Evolutionary conservation across 768 basidiomycete species (phyloP).

Genomic region (Rhizopogon rudus): DNA sequence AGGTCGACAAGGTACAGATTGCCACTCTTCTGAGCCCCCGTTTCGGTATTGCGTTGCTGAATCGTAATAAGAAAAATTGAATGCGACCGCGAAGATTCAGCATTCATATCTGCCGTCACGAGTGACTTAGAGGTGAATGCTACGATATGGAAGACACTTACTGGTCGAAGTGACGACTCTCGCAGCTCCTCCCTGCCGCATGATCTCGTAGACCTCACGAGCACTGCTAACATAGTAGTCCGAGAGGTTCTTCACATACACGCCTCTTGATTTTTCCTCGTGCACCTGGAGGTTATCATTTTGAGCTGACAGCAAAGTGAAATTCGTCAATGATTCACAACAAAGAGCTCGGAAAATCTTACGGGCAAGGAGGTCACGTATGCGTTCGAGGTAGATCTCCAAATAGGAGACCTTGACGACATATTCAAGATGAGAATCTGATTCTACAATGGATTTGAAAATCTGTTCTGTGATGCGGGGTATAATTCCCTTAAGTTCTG

Average conservation of each 20-base stretch:
- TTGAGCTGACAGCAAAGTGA: slow-evolving; percentile 52
- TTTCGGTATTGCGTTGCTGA: slow-evolving; percentile 93
- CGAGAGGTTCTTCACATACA: slow-evolving; percentile 95
- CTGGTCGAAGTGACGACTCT: slow-evolving; percentile 93
- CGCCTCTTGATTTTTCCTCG: slow-evolving; percentile 95
- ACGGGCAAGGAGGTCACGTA: slow-evolving; percentile 95
- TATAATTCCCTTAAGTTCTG: slow-evolving; percentile 93
- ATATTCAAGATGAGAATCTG: slow-evolving; percentile 93
- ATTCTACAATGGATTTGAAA: slow-evolving; percentile 95
- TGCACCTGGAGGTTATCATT: slow-evolving; percentile 98
- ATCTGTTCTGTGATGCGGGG: slow-evolving; percentile 99
- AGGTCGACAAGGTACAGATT: slow-evolving; percentile 97
- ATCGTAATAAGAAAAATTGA: slow-evolving; percentile 99
- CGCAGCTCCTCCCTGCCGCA: slow-evolving; percentile 92
- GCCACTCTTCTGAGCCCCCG: slow-evolving; percentile 92
- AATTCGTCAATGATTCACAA: not conserved
- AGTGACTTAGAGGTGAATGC: slow-evolving; percentile 3
- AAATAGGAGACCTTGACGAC: slow-evolving; percentile 99
- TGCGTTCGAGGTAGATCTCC: slow-evolving; percentile 98
- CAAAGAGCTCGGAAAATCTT: slow-evolving; percentile 25
- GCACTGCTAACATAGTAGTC: slow-evolving; percentile 98
- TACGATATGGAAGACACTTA: slow-evolving; percentile 36
- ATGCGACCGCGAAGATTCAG: slow-evolving; percentile 97
- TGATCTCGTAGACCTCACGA: slow-evolving; percentile 96
- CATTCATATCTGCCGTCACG: slow-evolving; percentile 85